Evolutionary conservation across 257 asterid species (phyloP).

Genomic region (Oldenlandia corymbosa): DNA sequence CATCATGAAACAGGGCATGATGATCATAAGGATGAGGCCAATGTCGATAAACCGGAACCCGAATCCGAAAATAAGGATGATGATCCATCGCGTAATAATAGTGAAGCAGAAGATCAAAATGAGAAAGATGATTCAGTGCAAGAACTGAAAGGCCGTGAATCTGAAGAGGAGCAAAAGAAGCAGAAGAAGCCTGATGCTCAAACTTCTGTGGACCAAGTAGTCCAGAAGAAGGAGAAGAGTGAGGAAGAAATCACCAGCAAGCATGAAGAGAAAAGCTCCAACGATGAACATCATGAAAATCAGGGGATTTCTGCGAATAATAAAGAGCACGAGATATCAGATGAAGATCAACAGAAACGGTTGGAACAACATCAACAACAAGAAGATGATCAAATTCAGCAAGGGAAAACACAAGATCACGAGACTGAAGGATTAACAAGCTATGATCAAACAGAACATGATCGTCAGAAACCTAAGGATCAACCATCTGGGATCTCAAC

Average conservation of each 20-base stretch:
- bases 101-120: conserved; percentile 9
- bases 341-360: conserved; percentile 51
- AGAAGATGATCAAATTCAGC: conserved; percentile 49
- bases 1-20: conserved; percentile 5
- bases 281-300: not conserved
- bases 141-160: not conserved
- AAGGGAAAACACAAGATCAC: conserved; percentile 20
- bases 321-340: conserved; percentile 38
- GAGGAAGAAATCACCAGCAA: not conserved
- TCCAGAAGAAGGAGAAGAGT: not conserved
- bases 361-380: conserved; percentile 54
- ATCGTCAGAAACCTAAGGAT: conserved; percentile 32
- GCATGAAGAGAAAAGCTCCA: conserved; percentile 15
- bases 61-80: conserved; percentile 17
- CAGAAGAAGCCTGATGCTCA: conserved; percentile 23
- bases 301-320: conserved; percentile 7
- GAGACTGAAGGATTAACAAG: conserved; percentile 46
- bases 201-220: conserved; percentile 33
- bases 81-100: conserved; percentile 4
- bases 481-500: conserved; percentile 4
- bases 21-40: conserved; percentile 14
- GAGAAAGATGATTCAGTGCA: not conserved
- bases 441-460: conserved; percentile 55
- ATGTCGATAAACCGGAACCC: conserved; percentile 16
- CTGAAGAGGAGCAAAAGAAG: conserved; percentile 10